These are phyloP conservation scores for Curvularia sp. DNA, from an alignment of 2,329 filamentous ascomycete species.

Conservation along the genomic window DNA sequence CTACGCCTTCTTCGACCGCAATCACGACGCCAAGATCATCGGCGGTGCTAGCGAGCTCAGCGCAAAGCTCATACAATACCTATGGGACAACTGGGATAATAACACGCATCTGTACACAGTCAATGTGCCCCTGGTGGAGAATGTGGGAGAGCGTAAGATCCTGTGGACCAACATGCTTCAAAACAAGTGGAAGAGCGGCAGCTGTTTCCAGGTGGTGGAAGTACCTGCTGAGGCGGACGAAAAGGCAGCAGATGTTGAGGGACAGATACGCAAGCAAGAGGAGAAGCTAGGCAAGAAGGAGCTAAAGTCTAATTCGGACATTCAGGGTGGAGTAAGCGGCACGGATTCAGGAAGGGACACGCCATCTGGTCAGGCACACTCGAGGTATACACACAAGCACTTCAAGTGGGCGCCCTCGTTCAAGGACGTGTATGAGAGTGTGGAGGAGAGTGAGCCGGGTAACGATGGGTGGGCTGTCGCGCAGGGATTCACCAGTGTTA, in stretches of 20 bases:
- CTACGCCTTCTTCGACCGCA: slow-evolving; percentile 87
- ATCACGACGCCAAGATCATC: slow-evolving; percentile 84
- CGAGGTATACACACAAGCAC: slow-evolving; percentile 76
- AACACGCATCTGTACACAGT: slow-evolving; percentile 86
- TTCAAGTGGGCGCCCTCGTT: slow-evolving; percentile 96
- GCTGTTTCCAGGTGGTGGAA: slow-evolving; percentile 84
- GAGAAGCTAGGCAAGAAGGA: slow-evolving; percentile 55
- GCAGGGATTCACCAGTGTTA: slow-evolving; percentile 87
- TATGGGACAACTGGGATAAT: slow-evolving; percentile 75
- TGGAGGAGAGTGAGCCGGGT: slow-evolving; percentile 78
- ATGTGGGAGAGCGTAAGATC: slow-evolving; percentile 73
- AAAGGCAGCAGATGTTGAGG: slow-evolving; percentile 71
- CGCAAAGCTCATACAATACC: slow-evolving; percentile 78
- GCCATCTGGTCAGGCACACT: slow-evolving; percentile 41
- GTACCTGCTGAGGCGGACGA: slow-evolving; percentile 68
- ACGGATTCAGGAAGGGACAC: slow-evolving; percentile 43
- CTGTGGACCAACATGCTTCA: slow-evolving; percentile 87
- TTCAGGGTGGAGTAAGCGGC: slow-evolving; percentile 28
- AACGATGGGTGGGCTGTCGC: slow-evolving; percentile 94
- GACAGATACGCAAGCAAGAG: slow-evolving; percentile 72
- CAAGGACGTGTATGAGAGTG: slow-evolving; percentile 83
- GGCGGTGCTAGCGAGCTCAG: slow-evolving; percentile 76
- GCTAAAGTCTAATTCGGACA: slow-evolving; percentile 29
- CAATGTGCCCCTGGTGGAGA: slow-evolving; percentile 85
- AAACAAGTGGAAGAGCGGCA: slow-evolving; percentile 86